Percentiles rank a stretch among this genome's conserved stretches.
phyloP scores from a whole-genome alignment of 2,329 filamentous ascomycete species.

The Mycocentrospora acerina region DNA sequence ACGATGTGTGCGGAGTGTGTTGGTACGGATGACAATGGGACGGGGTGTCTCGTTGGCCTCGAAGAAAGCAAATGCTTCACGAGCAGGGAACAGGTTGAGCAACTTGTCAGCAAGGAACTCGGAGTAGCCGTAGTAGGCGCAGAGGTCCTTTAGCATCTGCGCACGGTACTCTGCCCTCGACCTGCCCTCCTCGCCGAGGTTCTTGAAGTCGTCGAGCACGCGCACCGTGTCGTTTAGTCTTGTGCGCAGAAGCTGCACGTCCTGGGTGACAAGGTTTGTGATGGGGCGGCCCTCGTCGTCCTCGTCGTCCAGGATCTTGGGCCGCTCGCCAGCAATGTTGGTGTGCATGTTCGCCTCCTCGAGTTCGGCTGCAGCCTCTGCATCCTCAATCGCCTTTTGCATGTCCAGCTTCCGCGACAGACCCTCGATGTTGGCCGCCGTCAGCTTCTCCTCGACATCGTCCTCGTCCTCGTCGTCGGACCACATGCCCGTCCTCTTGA shows the following conservation, averaged over 20 bases:
- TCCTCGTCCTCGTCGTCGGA: conserved; percentile 96
- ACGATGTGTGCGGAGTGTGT: conserved; percentile 79
- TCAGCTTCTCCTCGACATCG: conserved; percentile 84
- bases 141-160: conserved; percentile 87
- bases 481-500: conserved; percentile 68
- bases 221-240: conserved; percentile 92
- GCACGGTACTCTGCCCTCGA: conserved; percentile 86
- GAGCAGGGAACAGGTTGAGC: conserved; percentile 85
- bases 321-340: conserved; percentile 74
- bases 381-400: conserved; percentile 74
- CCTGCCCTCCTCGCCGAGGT: conserved; percentile 74
- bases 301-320: conserved; percentile 64
- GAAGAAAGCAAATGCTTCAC: conserved; percentile 96
- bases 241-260: conserved; percentile 83
- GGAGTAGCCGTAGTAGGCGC: conserved; percentile 95
- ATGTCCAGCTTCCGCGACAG: conserved; percentile 82
- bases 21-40: conserved; percentile 94
- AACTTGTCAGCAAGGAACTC: conserved; percentile 95
- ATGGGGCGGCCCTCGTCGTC: conserved; percentile 60
- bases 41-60: conserved; percentile 96
- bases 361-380: conserved; percentile 81
- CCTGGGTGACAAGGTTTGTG: conserved; percentile 69
- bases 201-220: conserved; percentile 84
- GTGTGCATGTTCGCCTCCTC: conserved; percentile 85
- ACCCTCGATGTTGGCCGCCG: conserved; percentile 93